phyloP scores from a whole-genome alignment of 2,329 filamentous ascomycete species.

The Fusarium protoensiforme region DNA sequence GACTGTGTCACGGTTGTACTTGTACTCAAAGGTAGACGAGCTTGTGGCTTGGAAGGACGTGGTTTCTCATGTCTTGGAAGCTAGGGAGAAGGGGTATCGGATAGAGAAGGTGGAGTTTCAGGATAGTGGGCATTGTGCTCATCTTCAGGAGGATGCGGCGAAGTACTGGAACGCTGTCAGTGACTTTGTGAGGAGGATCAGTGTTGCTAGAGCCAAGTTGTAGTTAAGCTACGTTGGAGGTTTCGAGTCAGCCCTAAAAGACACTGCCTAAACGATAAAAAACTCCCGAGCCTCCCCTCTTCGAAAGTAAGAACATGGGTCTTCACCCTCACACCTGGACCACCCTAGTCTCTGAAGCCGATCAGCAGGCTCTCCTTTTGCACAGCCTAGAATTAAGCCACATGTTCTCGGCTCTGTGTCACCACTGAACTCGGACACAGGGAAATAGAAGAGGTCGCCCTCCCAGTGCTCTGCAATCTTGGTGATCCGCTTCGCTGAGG shows the following conservation, averaged over 20 bases:
- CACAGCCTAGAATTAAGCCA: not conserved
- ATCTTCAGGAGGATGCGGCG: not conserved
- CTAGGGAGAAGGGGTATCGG: not conserved
- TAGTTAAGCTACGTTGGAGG: too few relatives aligned
- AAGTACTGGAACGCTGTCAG: not conserved
- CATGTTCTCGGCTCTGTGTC: too few relatives aligned
- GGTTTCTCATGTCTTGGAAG: not conserved
- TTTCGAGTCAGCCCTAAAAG: not conserved
- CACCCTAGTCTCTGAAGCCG: not conserved
- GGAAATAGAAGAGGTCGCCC: not conserved
- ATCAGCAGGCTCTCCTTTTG: not conserved
- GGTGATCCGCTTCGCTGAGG: not conserved
- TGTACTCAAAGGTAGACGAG: not conserved
- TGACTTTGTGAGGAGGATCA: not conserved
- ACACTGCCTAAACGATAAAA: not conserved
- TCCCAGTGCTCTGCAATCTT: not conserved
- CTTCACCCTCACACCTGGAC: not conserved
- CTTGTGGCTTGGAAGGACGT: not conserved
- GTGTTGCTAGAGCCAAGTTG: not conserved
- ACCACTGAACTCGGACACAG: not conserved
- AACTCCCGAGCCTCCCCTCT: not conserved
- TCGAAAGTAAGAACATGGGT: not conserved
- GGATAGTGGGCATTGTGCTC: not conserved
- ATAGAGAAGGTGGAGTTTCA: not conserved
- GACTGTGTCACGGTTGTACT: not conserved